phyloP scores from a whole-genome alignment of 352 stramenopile species.

The Phytopythium cucurbitacearum region DNA sequence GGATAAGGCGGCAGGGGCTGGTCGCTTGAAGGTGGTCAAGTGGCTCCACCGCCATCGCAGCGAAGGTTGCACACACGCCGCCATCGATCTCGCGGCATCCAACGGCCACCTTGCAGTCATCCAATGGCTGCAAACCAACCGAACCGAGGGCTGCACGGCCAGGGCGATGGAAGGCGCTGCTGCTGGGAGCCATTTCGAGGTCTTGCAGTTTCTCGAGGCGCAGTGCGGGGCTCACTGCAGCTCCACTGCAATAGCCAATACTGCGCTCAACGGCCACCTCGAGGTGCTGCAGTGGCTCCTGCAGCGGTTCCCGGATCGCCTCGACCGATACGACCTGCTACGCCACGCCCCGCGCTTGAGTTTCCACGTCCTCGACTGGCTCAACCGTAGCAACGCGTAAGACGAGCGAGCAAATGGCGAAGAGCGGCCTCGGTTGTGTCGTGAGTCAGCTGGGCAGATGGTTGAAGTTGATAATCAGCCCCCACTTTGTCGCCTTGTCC shows the following conservation, averaged over 20 bases:
- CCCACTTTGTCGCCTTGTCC: too few relatives aligned
- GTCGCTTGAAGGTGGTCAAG: conserved; percentile 1
- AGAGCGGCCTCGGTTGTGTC: too few relatives aligned
- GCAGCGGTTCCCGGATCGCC: background rate
- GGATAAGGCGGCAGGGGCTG: conserved; percentile 1
- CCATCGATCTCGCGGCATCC: conserved; percentile 7
- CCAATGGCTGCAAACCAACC: conserved; percentile 8
- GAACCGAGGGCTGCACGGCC: conserved; percentile 4
- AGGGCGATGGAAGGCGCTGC: conserved; percentile 6
- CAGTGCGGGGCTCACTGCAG: conserved; percentile 3
- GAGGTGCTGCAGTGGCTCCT: conserved; percentile 12
- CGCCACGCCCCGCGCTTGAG: background rate
- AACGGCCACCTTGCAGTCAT: conserved; percentile 6
- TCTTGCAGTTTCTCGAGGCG: conserved; percentile 5
- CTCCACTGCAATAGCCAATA: background rate
- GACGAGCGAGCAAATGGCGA: too few relatives aligned
- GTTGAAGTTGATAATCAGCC: too few relatives aligned
- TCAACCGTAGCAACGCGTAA: background rate
- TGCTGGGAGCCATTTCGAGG: conserved; percentile 1
- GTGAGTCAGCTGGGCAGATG: too few relatives aligned
- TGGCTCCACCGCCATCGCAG: conserved; percentile 2
- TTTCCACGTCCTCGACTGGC: conserved; percentile 3
- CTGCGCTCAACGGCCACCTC: conserved; percentile 7
- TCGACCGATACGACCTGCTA: background rate
- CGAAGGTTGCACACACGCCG: conserved; percentile 1